Conservation (phyloP, 176 grass and related monocot species). For the Neostapfia colusana region DNA sequence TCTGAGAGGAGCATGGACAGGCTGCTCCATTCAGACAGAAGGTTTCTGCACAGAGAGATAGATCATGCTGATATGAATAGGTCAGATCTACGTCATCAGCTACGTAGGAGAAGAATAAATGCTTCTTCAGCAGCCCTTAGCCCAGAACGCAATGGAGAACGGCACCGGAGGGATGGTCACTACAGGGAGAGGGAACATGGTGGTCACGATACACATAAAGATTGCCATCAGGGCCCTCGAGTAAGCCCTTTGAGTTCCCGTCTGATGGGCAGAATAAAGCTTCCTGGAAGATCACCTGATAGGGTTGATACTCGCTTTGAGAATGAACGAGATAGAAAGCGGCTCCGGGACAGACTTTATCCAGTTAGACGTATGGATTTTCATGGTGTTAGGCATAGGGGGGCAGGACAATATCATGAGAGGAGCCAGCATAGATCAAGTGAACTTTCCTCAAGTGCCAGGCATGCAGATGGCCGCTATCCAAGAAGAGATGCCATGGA, state of each 20-base stretch:
- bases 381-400: conserved; percentile 40
- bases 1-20: conserved; percentile 56
- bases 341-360: conserved; percentile 51
- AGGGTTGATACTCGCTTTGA: conserved; percentile 48
- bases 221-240: conserved; percentile 38
- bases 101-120: conserved; percentile 70
- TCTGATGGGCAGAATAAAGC: conserved; percentile 81
- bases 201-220: conserved; percentile 37
- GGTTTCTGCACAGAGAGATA: too few relatives aligned
- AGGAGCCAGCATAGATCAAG: conserved; percentile 43
- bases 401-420: conserved; percentile 43
- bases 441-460: conserved; percentile 47
- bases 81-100: conserved; percentile 80
- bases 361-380: conserved; percentile 45
- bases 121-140: conserved; percentile 47
- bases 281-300: conserved; percentile 70
- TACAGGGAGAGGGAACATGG: conserved; percentile 47
- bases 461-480: conserved; percentile 40
- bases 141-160: conserved; percentile 41
- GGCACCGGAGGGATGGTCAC: conserved; percentile 42
- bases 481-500: conserved; percentile 42
- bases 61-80: conserved; percentile 48
- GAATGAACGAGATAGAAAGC: conserved; percentile 59
- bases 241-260: conserved; percentile 59
- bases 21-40: conserved; percentile 62